Evolutionary conservation across 1,139 yeast genomes (phyloP), one percentile per base, ranked within the genome.

Genomic region (Nematodospora anomalae): DNA sequence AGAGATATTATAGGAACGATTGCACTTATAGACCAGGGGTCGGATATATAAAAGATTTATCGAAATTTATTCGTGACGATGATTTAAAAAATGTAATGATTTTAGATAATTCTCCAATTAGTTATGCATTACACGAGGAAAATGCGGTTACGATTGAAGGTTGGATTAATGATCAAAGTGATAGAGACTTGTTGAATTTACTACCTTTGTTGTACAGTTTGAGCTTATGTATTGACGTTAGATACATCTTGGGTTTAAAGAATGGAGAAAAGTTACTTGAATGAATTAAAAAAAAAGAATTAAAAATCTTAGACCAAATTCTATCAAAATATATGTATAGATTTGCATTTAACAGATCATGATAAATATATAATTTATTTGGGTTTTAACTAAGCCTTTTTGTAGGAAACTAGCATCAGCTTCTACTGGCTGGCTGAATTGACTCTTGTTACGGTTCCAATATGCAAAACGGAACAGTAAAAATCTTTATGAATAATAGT

Each of bases 81-180:
- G 90, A 85, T 46, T 70, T 88, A 40, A 77, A 83, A 42, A 83
- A 82, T 51, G 79, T 88, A 23, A 68, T 90, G 41, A 84, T 92
- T 31, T 73, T 92, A 38, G 98, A 92, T 62, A 92, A 92, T 62
- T 88, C 96, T 6, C 97, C 97, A 1, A 74, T 88, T 8, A 83
- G 95, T 53, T 92, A 87, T 58, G 83, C 89, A 9, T 63, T 79
- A 56, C 92, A 92, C 55, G 87, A 81, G 45, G 80, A 82, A 49
- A 92, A 92, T 55, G 98, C 96, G 1, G 81, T 92, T 25, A 81
- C 84, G 64, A 88, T 92, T 14, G 97, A 90, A 60, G 97, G 98
- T 30, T 92, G 98, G 98, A 88, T 92, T 45, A 88, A 87, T 53
- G 98, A 92, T 60, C 95, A 95, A 14, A 78, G 83, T 30, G 98